phyloP scores from a whole-genome alignment of 495 filamentous ascomycete species.

The Penicillium robsamsonii region DNA sequence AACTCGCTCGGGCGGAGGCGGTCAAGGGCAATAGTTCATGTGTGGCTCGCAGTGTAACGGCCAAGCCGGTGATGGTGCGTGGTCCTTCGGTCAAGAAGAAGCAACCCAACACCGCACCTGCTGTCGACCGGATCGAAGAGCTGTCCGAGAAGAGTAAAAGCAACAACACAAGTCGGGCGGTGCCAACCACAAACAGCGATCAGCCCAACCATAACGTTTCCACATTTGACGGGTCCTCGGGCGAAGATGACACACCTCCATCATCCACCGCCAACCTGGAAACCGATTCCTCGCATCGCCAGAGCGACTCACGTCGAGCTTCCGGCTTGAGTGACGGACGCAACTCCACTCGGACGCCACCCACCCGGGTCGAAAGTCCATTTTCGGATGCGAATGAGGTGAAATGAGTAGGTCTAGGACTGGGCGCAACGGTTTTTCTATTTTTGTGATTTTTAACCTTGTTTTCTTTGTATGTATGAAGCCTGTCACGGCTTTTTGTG shows the following conservation, averaged over 20 bases:
- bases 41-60: slow-evolving; percentile 43
- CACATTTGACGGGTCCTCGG: slow-evolving; percentile 40
- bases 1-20: slow-evolving; percentile 44
- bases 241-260: slow-evolving; percentile 27
- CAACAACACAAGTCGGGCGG: slow-evolving; percentile 5
- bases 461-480: slow-evolving; percentile 31
- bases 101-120: slow-evolving; percentile 12
- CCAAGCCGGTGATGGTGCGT: slow-evolving; percentile 48
- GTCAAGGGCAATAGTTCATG: slow-evolving; percentile 41
- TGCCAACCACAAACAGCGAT: slow-evolving; percentile 15
- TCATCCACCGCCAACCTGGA: slow-evolving; percentile 31
- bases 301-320: slow-evolving; percentile 24
- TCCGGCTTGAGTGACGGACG: slow-evolving; percentile 21
- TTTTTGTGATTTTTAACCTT: slow-evolving; percentile 10
- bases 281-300: slow-evolving; percentile 61
- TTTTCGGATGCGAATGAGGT: slow-evolving; percentile 52
- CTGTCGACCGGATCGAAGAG: slow-evolving; percentile 27
- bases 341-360: slow-evolving; percentile 30
- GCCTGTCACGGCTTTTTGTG: slow-evolving; percentile 15
- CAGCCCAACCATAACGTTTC: slow-evolving; percentile 27
- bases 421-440: slow-evolving; percentile 10
- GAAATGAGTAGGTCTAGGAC: slow-evolving; percentile 48
- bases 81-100: slow-evolving; percentile 37
- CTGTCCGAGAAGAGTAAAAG: slow-evolving; percentile 18
- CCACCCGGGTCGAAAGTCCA: slow-evolving; percentile 39